Evolutionary conservation across 164 flowering plant genomes (phyloP), one percentile per base, ranked within the genome.

Genomic region (Santalum album): DNA sequence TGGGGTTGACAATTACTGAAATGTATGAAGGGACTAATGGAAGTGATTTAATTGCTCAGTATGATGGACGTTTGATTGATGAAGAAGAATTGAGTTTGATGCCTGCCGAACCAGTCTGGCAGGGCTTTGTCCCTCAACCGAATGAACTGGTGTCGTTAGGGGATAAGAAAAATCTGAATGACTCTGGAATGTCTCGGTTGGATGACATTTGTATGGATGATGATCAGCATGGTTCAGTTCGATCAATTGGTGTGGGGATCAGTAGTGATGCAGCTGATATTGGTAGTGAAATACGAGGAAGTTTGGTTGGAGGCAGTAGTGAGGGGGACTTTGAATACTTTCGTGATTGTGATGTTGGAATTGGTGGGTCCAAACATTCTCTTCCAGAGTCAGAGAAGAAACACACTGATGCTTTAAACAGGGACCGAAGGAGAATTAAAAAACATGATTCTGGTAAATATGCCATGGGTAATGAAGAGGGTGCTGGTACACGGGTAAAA

Each of bases 231-330:
- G 95, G 84, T 61, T 85, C 97, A 7, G 99, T 94, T 51, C 77
- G 99, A 71, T 94, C 99, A 15, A 94, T 90, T 65, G 97, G 99
- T 35, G 99, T 94, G 24, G 97, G 99, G 16, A 90, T 90, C 61
- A 89, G 78, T 56, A 85, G 90, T 69, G 92, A 89, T 75, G 84
- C 76, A 48, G 97, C 92, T 65, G 97, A 94, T 56, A 59, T 87
- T 45, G 99, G 97, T 34, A 79, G 88, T 78, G 92, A 89, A 72
- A 76, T 82, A 16, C 79, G 84, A 20, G 95, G 82, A 63, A 82
- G 89, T 73, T 79, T 86, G 72, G 75, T 87, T 64, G 87, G 88
- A 51, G 90, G 78, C 36, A 82, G 85, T 56, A 85, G 90, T 66
- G 88, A 90, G 77, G 90, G 92, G 54, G 95, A 89, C 52, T 20